Percentiles rank a stretch among this genome's conserved stretches.
These are phyloP conservation scores for Ceratobasidium sp. DNA, from an alignment of 1,284 basidiomycete species.

Conservation along the genomic window DNA sequence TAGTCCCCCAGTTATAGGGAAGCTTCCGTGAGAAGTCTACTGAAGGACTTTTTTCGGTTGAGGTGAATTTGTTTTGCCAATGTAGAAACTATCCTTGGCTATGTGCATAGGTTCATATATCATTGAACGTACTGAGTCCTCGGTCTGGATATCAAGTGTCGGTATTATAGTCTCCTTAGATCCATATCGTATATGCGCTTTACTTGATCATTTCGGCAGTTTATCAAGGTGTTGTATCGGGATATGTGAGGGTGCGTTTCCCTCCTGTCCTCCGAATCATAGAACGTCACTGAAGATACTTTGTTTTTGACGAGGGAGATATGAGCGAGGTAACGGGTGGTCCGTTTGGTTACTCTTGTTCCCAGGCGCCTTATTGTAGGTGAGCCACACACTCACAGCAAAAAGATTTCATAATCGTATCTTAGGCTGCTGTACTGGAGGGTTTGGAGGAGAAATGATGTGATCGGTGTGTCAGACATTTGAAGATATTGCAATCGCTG, in stretches of 20 bases:
- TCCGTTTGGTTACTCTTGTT: conserved; percentile 69
- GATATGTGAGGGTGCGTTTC: conserved; percentile 60
- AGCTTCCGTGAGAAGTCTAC: conserved; percentile 73
- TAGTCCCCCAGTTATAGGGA: conserved; percentile 59
- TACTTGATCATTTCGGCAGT: conserved; percentile 57
- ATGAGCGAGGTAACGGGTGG: conserved; percentile 55
- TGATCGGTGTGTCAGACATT: conserved; percentile 58
- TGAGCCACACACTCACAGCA: conserved; percentile 13
- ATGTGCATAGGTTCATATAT: neutral
- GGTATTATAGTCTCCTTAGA: conserved; percentile 61
- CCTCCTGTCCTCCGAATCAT: neutral
- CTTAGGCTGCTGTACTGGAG: conserved; percentile 62
- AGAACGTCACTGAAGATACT: neutral
- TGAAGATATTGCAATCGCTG: too few relatives aligned
- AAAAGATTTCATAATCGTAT: neutral
- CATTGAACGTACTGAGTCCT: conserved; percentile 11
- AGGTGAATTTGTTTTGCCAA: conserved; percentile 55
- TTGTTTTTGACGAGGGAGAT: conserved; percentile 49
- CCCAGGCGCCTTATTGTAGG: conserved; percentile 64
- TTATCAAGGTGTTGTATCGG: conserved; percentile 68
- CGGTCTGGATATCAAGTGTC: conserved; percentile 59
- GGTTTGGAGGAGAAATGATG: conserved; percentile 72
- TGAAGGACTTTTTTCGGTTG: conserved; percentile 73
- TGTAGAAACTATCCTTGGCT: too few relatives aligned
- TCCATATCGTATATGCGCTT: conserved; percentile 50